Evolutionary conservation across 140 eudicot genomes (phyloP).

Genomic region (Erigeron philadelphicus): DNA sequence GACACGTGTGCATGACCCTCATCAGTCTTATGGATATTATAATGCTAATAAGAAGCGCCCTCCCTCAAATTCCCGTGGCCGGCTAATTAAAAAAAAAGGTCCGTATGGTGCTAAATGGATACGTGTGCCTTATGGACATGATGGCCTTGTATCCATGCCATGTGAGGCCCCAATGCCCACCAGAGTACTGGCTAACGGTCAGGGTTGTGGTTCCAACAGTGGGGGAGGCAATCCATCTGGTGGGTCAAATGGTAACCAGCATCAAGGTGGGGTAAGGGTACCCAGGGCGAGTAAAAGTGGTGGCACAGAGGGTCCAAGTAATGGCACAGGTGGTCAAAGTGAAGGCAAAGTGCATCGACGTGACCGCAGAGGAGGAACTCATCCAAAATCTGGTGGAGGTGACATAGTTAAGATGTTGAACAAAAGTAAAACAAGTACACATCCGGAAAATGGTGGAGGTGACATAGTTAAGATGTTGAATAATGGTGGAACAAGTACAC

Average conservation of each 20-base stretch:
- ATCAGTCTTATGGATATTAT: neutral
- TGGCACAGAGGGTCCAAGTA: neutral
- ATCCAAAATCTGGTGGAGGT: neutral
- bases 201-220: neutral
- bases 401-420: neutral
- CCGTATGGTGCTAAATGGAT: neutral
- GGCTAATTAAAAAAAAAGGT: too few species aligned
- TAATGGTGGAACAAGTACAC: neutral
- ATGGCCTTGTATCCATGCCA: neutral
- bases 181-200: neutral
- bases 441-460: too few species aligned
- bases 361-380: neutral
- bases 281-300: constrained; percentile 16
- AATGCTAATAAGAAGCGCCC: too few species aligned
- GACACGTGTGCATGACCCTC: neutral
- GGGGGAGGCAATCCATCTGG: neutral
- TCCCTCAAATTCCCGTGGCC: neutral
- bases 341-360: neutral
- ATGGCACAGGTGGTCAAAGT: neutral
- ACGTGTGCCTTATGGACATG: constrained; percentile 10
- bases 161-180: neutral
- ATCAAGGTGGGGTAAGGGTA: constrained; percentile 22
- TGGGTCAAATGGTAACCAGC: constrained; percentile 16
- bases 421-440: too few species aligned
- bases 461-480: neutral